Evolutionary conservation across 352 stramenopile genomes (phyloP).

Genomic region (Pythium insidiosum): DNA sequence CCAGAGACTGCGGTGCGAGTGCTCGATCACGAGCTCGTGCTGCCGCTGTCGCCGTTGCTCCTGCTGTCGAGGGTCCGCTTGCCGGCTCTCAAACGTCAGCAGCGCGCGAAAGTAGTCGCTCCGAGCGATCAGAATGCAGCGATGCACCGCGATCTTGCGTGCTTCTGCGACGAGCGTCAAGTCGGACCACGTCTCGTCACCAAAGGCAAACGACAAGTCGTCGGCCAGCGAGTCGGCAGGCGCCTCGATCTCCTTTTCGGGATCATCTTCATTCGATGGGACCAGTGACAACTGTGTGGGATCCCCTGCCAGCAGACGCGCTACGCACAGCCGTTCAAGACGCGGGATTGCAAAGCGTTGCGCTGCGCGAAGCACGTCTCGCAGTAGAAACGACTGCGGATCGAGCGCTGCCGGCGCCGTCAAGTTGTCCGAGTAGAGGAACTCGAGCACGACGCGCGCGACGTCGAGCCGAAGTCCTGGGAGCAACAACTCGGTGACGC

Average conservation of each 20-base stretch:
- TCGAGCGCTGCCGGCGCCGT: constrained; percentile 32
- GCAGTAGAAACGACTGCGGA: constrained; percentile 39
- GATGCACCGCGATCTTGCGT: constrained; percentile 35
- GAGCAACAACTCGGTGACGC: constrained; percentile 36
- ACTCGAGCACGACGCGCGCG: constrained; percentile 47
- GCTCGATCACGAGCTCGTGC: constrained; percentile 38
- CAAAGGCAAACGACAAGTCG: constrained; percentile 42
- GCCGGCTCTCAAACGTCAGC: constrained; percentile 21
- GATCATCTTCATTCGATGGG: not conserved
- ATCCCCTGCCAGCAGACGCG: constrained; percentile 16
- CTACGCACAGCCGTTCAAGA: constrained; percentile 32
- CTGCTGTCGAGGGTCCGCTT: not conserved
- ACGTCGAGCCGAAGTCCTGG: constrained; percentile 43
- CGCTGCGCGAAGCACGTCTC: constrained; percentile 49
- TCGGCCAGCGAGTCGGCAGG: constrained; percentile 21
- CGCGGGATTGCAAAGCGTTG: constrained; percentile 26
- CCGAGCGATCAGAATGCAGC: constrained; percentile 47
- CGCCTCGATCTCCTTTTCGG: constrained; percentile 3
- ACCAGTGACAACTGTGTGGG: constrained; percentile 6
- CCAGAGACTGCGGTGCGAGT: constrained; percentile 33
- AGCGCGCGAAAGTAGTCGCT: constrained; percentile 68
- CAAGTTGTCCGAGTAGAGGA: constrained; percentile 66
- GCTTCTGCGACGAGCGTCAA: constrained; percentile 40
- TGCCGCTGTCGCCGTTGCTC: not conserved
- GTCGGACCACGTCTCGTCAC: constrained; percentile 40